These are phyloP conservation scores for Colletotrichum sansevieriae DNA, from an alignment of 2,329 filamentous ascomycete genomes.

Conservation along the genomic window DNA sequence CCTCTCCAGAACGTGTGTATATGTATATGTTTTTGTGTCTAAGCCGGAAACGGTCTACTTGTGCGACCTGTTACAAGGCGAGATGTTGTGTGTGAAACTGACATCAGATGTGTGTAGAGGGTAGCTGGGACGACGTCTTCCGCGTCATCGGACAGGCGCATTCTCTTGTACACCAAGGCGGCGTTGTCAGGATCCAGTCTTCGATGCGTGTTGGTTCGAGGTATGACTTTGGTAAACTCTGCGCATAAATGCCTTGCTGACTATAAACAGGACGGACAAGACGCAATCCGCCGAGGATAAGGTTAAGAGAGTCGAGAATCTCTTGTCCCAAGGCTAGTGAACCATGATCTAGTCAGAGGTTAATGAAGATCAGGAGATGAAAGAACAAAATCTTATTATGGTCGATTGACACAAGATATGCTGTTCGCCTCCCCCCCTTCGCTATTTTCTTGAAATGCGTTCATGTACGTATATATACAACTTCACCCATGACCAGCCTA, in stretches of 20 bases:
- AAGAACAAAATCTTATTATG: slow-evolving; percentile 28
- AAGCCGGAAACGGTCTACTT: no score
- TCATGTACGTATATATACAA: slow-evolving; percentile 26
- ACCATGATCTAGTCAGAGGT: not conserved
- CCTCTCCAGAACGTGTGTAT: not conserved
- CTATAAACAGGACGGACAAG: slow-evolving; percentile 79
- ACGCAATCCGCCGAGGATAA: slow-evolving; percentile 85
- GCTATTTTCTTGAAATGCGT: not conserved
- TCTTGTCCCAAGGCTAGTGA: slow-evolving; percentile 55
- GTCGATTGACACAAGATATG: slow-evolving; percentile 31
- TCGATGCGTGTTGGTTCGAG: slow-evolving; percentile 88
- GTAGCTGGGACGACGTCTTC: slow-evolving; percentile 91
- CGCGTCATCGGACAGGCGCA: slow-evolving; percentile 88
- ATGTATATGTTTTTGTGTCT: no score
- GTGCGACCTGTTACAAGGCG: no score
- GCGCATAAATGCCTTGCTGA: not conserved
- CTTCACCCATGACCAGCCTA: slow-evolving; percentile 19
- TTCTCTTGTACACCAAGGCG: slow-evolving; percentile 79
- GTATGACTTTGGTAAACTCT: slow-evolving; percentile 56
- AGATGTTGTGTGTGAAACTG: no score
- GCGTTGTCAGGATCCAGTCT: slow-evolving; percentile 86
- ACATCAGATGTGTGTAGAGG: slow-evolving; percentile 69
- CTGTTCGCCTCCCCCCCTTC: slow-evolving; percentile 21
- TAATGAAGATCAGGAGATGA: not conserved
- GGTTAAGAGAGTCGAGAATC: slow-evolving; percentile 71